Evolutionary conservation across 768 basidiomycete genomes (phyloP).

Genomic region (Rhizopogon sp.): DNA sequence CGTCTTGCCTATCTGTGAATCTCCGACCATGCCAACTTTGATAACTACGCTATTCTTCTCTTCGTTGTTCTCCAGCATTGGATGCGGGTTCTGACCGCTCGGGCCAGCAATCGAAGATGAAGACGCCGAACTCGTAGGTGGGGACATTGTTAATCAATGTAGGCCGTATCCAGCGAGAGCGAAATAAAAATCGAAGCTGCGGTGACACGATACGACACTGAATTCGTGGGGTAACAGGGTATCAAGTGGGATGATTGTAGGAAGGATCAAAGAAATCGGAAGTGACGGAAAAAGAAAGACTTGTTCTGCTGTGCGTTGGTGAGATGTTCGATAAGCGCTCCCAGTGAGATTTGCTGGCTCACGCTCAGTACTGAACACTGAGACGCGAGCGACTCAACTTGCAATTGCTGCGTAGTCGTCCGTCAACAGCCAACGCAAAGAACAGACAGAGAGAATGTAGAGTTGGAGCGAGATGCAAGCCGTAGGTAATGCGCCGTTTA

Average conservation of each 20-base stretch:
- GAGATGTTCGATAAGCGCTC: conserved; percentile 29
- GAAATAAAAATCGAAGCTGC: background rate
- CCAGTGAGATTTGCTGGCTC: conserved; percentile 26
- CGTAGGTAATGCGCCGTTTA: conserved; percentile 10
- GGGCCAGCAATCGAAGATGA: conserved; percentile 40
- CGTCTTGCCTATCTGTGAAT: conserved; percentile 99
- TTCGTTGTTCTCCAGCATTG: conserved; percentile 54
- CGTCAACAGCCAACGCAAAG: conserved; percentile 31
- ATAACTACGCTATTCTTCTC: conserved; percentile 91
- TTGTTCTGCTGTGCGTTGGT: conserved; percentile 28
- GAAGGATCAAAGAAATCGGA: conserved; percentile 23
- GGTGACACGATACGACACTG: background rate
- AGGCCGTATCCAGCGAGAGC: conserved; percentile 9
- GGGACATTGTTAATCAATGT: conserved; percentile 36
- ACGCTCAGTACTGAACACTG: conserved; percentile 24
- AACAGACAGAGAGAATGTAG: conserved; percentile 12
- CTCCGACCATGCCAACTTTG: conserved; percentile 99
- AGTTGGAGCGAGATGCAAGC: conserved; percentile 7
- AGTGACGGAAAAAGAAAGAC: conserved; percentile 33
- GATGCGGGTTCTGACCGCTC: conserved; percentile 49
- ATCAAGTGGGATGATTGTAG: conserved; percentile 19
- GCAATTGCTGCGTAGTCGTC: conserved; percentile 24
- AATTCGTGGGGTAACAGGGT: conserved; percentile 14
- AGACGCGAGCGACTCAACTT: conserved; percentile 23
- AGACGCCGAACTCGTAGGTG: conserved; percentile 43